A percentile compares a stretch with the other conserved stretches of the same genome.
phyloP scores from a whole-genome alignment of 1,284 basidiomycete genomes.

The Sporisorium sorghi region DNA sequence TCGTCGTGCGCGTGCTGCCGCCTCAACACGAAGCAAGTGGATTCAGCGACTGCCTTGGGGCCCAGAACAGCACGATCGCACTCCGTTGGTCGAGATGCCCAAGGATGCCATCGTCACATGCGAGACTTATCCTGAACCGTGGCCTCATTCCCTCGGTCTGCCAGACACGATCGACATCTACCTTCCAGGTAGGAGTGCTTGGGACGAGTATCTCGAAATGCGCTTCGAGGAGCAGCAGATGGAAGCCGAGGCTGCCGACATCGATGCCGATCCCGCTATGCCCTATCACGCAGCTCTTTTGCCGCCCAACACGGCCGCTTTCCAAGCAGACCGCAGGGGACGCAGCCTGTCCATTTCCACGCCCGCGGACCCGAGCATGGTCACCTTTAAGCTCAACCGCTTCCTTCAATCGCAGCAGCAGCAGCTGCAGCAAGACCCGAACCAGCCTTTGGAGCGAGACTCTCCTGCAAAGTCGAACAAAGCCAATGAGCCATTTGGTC shows the following conservation, averaged over 20 bases:
- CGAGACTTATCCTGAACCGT: constrained; percentile 44
- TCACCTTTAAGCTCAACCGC: constrained; percentile 52
- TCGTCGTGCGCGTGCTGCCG: constrained; percentile 20
- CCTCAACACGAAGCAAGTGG: constrained; percentile 37
- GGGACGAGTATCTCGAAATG: constrained; percentile 56
- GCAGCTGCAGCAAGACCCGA: constrained; percentile 4
- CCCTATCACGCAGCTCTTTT: constrained; percentile 12
- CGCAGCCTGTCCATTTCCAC: constrained; percentile 51
- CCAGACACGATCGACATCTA: constrained; percentile 65
- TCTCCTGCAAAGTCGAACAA: not conserved
- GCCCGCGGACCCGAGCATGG: constrained; percentile 53
- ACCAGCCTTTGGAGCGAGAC: constrained; percentile 6
- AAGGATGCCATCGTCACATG: constrained; percentile 29
- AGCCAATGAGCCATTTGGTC: constrained; percentile 10
- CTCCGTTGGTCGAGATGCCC: constrained; percentile 18
- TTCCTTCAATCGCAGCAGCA: constrained; percentile 52
- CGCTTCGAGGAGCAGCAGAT: constrained; percentile 42
- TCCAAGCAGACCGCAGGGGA: constrained; percentile 11
- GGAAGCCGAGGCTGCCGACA: constrained; percentile 20
- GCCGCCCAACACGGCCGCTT: constrained; percentile 11
- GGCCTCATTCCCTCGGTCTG: constrained; percentile 41
- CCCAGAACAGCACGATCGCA: constrained; percentile 11
- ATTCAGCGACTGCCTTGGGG: constrained; percentile 21
- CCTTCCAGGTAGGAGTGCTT: constrained; percentile 59
- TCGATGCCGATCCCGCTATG: not conserved